Evolutionary conservation across 768 basidiomycete genomes (phyloP), one percentile per base, ranked within the genome.

Genomic region (Boletus rubroflammeus): DNA sequence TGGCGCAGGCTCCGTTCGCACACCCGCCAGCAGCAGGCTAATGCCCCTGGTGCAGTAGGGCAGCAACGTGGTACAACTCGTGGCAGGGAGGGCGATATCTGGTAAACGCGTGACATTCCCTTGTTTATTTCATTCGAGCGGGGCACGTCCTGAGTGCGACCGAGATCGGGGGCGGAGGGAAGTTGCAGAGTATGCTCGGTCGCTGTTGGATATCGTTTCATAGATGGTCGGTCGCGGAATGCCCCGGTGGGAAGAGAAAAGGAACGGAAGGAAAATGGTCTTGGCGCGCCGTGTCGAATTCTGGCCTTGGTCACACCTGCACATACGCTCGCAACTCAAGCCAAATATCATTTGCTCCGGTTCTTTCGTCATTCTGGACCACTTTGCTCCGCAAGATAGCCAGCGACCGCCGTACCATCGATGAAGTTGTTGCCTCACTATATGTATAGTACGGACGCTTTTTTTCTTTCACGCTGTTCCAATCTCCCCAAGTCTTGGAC

Each of bases 1-100:
- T 45, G 36, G 23, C 42, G 28, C 64, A 91, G 89, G 88, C 84
- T 92, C 62, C 89, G 90, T 64, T 92, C 90, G 56, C 88, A 90
- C 77, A 90, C 79, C 41, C 86, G 89, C 64, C 90, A 90, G 75
- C 87, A 89, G 68, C 85, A 85, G 62, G 71, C 73, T 2, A 74
- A 74, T 36, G 76, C 84, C 41, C 81, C 78, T 55, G 75, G 76
- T 62, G 73, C 74, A 29, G 73, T 75, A 34, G 76, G 75, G 23
- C 78, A 77, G 63, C 78, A 75, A 58, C 79, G 78, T 56, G 62
- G 68, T 51, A 53, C 68, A 46, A 58, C 70, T 44, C 72, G 73
- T 55, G 73, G 76, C 43, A 72, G 77, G 60, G 79, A 77, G 13
- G 77, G 72, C 40, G 75, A 79, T 43, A 64, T 74, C 62, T 81